Conservation (phyloP, 768 basidiomycete species). For the Tricholoma matsutake region DNA sequence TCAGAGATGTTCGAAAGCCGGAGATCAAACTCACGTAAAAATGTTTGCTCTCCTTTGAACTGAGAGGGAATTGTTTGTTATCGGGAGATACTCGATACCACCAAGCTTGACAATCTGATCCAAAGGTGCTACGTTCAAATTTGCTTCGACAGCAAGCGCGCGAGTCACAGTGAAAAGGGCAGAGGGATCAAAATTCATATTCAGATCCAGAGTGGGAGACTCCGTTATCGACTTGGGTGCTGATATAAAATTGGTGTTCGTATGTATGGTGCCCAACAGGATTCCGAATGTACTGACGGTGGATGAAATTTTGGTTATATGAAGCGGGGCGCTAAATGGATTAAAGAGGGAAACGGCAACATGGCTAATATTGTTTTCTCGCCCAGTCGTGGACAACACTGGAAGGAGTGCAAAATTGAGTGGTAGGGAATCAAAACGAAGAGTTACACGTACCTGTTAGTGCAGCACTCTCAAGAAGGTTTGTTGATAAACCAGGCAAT, state of each 20-base stretch:
- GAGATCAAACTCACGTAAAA: constrained; percentile 43
- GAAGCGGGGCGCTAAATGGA: constrained; percentile 61
- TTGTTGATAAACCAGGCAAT: constrained; percentile 58
- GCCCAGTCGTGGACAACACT: constrained; percentile 67
- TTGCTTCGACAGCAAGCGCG: constrained; percentile 61
- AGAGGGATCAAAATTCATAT: constrained; percentile 67
- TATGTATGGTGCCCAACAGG: constrained; percentile 56
- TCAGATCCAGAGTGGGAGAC: constrained; percentile 55
- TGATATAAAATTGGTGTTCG: constrained; percentile 46
- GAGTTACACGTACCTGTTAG: constrained; percentile 48
- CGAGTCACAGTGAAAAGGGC: constrained; percentile 71
- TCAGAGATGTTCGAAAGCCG: background rate
- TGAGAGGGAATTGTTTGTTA: constrained; percentile 27
- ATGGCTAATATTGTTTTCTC: constrained; percentile 58
- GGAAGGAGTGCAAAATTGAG: background rate
- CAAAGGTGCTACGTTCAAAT: constrained; percentile 54
- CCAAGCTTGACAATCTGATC: constrained; percentile 66
- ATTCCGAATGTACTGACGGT: constrained; percentile 63
- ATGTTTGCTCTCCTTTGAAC: constrained; percentile 41
- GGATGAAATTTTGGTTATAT: constrained; percentile 56
- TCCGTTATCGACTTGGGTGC: constrained; percentile 51
- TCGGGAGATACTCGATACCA: constrained; percentile 58
- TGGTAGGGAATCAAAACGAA: background rate
- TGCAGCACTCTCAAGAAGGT: constrained; percentile 53
- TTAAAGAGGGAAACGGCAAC: constrained; percentile 61